Conservation (phyloP, 2,329 filamentous ascomycete genomes). For the Scedosporium apiospermum region DNA sequence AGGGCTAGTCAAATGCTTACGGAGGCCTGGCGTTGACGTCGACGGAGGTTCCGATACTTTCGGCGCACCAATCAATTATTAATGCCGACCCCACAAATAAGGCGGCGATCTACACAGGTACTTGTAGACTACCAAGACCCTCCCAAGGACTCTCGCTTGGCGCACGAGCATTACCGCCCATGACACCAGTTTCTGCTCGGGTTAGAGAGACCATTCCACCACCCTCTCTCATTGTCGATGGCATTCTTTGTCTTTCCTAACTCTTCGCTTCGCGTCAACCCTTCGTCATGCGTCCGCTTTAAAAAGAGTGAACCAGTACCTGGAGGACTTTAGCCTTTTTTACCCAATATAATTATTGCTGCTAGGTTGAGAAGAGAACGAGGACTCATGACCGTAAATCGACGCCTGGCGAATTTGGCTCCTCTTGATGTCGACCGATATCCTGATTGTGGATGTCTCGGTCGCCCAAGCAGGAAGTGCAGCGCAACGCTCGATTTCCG, state of each 20-base stretch:
- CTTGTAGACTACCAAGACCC: not conserved
- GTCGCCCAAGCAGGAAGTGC: no score
- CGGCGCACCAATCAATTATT: conserved; percentile 1
- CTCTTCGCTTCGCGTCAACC: not conserved
- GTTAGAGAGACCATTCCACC: not conserved
- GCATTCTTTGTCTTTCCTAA: not conserved
- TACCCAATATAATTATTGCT: no score
- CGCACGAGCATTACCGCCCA: not conserved
- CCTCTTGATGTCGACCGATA: no score
- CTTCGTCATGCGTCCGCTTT: not conserved
- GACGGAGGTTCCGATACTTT: not conserved
- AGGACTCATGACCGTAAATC: no score
- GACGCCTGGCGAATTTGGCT: no score
- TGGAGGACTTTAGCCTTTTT: no score
- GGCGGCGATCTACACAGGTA: not conserved
- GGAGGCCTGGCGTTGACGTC: conserved; percentile 2
- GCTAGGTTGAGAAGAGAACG: no score
- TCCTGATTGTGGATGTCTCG: no score
- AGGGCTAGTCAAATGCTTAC: conserved; percentile 2
- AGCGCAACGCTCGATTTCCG: no score
- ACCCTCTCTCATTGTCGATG: not conserved
- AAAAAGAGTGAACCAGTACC: no score
- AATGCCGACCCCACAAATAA: conserved; percentile 3
- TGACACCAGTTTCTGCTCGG: not conserved
- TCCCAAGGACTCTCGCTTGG: no score